Evolutionary conservation across 805 yeast species (phyloP).

Genomic region (Saccharomycopsis sp.): DNA sequence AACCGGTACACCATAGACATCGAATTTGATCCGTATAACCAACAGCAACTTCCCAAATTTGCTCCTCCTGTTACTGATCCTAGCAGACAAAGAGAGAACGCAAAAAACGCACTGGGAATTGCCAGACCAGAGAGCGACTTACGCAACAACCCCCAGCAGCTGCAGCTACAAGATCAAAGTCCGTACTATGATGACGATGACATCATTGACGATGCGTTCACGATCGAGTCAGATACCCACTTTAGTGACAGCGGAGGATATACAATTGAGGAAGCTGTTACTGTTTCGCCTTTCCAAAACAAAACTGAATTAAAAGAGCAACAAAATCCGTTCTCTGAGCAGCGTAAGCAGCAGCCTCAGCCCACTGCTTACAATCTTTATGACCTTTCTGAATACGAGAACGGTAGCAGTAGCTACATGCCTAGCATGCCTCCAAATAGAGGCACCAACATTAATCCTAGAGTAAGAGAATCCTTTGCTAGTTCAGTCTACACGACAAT

Average conservation of each 20-base stretch:
- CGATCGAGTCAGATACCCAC: neutral
- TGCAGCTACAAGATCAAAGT: neutral
- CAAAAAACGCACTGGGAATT: neutral
- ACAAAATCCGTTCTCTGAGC: neutral
- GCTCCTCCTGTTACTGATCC: neutral
- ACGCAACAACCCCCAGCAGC: neutral
- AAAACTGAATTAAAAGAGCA: neutral
- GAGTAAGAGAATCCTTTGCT: neutral
- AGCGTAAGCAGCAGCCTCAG: neutral
- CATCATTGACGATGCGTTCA: neutral
- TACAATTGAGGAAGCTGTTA: neutral
- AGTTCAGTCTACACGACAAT: neutral
- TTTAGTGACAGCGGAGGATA: neutral
- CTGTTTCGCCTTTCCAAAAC: neutral
- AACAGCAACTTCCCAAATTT: neutral
- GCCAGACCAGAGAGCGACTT: neutral
- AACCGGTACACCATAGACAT: constrained; percentile 1
- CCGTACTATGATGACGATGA: neutral
- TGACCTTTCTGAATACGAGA: neutral
- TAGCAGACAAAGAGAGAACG: neutral
- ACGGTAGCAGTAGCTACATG: neutral
- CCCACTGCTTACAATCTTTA: neutral
- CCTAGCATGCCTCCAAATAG: neutral
- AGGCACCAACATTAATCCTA: neutral
- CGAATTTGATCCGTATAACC: neutral